Evolutionary conservation across 306 rosid genomes (phyloP).

Genomic region (Trifolium dubium): DNA sequence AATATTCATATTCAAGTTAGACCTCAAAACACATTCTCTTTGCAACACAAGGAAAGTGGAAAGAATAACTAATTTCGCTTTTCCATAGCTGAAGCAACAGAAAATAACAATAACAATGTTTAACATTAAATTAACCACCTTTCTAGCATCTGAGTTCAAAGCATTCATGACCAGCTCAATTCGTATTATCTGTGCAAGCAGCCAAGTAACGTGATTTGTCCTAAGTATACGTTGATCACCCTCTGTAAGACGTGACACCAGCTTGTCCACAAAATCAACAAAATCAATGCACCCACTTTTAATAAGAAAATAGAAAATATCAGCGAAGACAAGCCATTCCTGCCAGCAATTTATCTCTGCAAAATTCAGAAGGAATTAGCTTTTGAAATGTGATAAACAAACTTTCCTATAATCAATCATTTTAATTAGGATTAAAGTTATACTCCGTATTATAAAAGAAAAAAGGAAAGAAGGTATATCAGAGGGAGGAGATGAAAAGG

Average conservation of each 20-base stretch:
- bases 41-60: conserved; percentile 23
- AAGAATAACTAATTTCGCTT: conserved; percentile 35
- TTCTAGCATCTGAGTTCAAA: conserved; percentile 87
- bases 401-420: conserved; percentile 25
- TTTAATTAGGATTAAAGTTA: conserved; percentile 9
- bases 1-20: neutral
- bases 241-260: conserved; percentile 80
- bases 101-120: conserved; percentile 24
- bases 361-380: conserved; percentile 46
- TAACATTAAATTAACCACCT: conserved; percentile 61
- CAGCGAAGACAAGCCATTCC: conserved; percentile 97
- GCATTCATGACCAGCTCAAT: conserved; percentile 92
- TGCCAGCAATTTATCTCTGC: conserved; percentile 99
- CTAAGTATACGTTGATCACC: conserved; percentile 78
- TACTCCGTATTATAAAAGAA: neutral
- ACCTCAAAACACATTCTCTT: neutral
- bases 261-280: conserved; percentile 95
- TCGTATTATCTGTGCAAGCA: conserved; percentile 89
- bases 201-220: conserved; percentile 97
- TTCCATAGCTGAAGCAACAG: conserved; percentile 21
- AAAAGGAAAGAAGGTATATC: conserved; percentile 20
- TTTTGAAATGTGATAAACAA: conserved; percentile 31
- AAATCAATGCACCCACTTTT: conserved; percentile 97
- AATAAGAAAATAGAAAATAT: conserved; percentile 82
- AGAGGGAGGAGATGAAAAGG: conserved; percentile 26